Evolutionary conservation across 2,329 filamentous ascomycete genomes (phyloP).

Genomic region (Arachnopeziza araneosa): DNA sequence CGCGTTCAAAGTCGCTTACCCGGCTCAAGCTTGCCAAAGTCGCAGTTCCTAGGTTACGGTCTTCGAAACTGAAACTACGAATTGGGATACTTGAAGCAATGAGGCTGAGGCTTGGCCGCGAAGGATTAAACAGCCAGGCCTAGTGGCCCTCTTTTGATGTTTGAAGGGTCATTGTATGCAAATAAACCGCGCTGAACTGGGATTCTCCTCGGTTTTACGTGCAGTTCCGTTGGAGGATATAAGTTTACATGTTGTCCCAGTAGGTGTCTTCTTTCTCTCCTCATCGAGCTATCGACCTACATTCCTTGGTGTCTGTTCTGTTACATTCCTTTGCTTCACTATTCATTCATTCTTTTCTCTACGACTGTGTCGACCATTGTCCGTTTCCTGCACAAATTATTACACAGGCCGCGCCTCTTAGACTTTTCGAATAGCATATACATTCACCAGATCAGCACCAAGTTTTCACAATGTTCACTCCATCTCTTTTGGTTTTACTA

Average conservation of each 20-base stretch:
- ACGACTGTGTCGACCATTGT: slow-evolving; percentile 24
- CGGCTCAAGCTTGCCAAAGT: slow-evolving; percentile 7
- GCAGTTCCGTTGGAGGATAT: slow-evolving; percentile 9
- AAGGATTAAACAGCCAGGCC: neutral
- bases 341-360: slow-evolving; percentile 20
- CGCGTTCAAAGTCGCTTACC: slow-evolving; percentile 1
- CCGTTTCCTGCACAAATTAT: slow-evolving; percentile 15
- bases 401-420: slow-evolving; percentile 17
- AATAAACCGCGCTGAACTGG: slow-evolving; percentile 7
- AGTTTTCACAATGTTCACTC: slow-evolving; percentile 19
- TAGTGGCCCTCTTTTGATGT: slow-evolving; percentile 10
- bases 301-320: slow-evolving; percentile 19
- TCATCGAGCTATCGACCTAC: slow-evolving; percentile 25
- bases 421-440: neutral
- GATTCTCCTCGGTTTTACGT: slow-evolving; percentile 13
- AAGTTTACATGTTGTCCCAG: slow-evolving; percentile 7
- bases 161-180: slow-evolving; percentile 11
- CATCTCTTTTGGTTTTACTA: slow-evolving; percentile 21
- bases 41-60: slow-evolving; percentile 8
- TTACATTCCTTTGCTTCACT: slow-evolving; percentile 16
- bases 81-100: slow-evolving; percentile 15
- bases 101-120: slow-evolving; percentile 13
- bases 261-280: slow-evolving; percentile 4
- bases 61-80: slow-evolving; percentile 18
- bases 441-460: slow-evolving; percentile 1